Evolutionary conservation across 2,329 filamentous ascomycete genomes (phyloP).

Genomic region (Xylariaceae sp.): DNA sequence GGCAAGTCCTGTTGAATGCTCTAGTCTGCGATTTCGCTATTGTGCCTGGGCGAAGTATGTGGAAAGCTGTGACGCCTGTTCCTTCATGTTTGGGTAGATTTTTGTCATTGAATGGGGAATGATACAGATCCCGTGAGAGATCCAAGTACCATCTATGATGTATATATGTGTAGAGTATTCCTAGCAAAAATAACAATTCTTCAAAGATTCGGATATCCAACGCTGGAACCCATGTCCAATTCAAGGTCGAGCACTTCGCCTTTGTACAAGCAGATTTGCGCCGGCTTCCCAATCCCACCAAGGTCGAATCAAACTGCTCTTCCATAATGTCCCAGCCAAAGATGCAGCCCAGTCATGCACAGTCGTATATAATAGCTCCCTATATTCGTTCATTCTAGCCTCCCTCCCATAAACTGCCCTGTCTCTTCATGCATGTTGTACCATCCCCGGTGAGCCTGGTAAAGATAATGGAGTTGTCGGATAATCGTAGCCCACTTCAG

Average conservation of each 20-base stretch:
- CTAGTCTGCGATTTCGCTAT: no score
- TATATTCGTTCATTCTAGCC: constrained; percentile 1
- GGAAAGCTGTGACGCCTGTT: no score
- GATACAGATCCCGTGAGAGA: no score
- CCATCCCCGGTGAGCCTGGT: constrained; percentile 61
- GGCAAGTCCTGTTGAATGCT: no score
- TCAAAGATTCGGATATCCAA: no score
- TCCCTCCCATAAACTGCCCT: background rate
- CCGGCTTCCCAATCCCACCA: constrained; percentile 20
- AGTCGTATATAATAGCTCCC: constrained; percentile 4
- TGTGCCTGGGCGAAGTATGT: no score
- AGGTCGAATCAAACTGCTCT: constrained; percentile 3
- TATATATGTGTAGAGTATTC: no score
- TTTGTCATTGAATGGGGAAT: no score
- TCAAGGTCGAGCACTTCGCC: constrained; percentile 31
- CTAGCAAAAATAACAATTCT: no score
- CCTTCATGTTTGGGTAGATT: no score
- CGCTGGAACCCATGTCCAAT: constrained; percentile 9
- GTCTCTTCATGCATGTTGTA: constrained; percentile 15
- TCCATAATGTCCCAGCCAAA: constrained; percentile 13
- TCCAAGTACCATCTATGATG: no score
- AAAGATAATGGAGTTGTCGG: constrained; percentile 72
- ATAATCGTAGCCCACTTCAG: constrained; percentile 61
- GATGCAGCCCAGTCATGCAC: constrained; percentile 16
- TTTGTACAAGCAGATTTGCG: constrained; percentile 23